Evolutionary conservation across 1,284 basidiomycete species (phyloP).

Genomic region (Rhizopogon parksii): DNA sequence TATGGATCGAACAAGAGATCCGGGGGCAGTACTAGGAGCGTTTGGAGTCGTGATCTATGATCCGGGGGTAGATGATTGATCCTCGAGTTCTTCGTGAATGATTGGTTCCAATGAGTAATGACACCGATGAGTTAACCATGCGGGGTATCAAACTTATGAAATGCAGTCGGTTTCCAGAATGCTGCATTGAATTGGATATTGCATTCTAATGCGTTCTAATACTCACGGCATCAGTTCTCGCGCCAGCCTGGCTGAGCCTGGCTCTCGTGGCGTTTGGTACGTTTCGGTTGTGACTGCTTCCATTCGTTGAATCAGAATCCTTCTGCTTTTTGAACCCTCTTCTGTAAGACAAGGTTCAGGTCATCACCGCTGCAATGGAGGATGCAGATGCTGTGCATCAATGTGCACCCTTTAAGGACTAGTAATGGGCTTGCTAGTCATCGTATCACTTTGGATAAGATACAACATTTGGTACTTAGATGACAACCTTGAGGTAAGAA

Average conservation of each 20-base stretch:
- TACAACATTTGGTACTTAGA: too few relatives aligned
- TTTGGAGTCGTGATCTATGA: slow-evolving; percentile 33
- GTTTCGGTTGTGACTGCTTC: background rate
- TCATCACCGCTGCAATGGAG: background rate
- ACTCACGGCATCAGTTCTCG: too few relatives aligned
- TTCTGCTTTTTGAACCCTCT: too few relatives aligned
- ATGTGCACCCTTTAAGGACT: too few relatives aligned
- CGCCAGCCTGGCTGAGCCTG: too few relatives aligned
- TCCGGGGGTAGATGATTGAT: too few relatives aligned
- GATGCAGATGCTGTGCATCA: background rate
- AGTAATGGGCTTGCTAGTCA: too few relatives aligned
- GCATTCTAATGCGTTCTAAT: background rate
- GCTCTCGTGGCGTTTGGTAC: background rate
- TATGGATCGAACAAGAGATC: background rate
- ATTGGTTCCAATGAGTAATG: background rate
- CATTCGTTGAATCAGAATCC: background rate
- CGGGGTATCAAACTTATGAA: background rate
- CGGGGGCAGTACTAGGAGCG: slow-evolving; percentile 18
- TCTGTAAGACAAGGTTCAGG: background rate
- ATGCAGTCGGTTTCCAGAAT: background rate
- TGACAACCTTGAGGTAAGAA: background rate
- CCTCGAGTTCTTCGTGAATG: too few relatives aligned
- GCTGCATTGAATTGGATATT: background rate
- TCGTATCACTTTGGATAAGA: too few relatives aligned
- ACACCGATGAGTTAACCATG: background rate